Percentiles rank a stretch among this genome's conserved stretches.
These are phyloP conservation scores for Neoboletus brunneissimus DNA, from an alignment of 768 basidiomycete species.

Conservation along the genomic window DNA sequence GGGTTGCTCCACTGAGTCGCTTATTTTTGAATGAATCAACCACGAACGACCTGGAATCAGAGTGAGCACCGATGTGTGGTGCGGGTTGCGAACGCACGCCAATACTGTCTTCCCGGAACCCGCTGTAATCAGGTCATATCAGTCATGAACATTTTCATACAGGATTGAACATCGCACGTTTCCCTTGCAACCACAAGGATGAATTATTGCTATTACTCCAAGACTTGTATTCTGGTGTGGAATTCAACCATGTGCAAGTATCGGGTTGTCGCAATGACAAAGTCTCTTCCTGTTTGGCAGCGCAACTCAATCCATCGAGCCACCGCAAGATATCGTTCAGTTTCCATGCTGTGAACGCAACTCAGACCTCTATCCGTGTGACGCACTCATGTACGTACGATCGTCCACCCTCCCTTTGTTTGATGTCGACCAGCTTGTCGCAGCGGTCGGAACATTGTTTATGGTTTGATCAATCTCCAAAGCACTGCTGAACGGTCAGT, in stretches of 20 bases:
- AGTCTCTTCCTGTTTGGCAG: slow-evolving; percentile 10
- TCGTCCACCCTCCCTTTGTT: not conserved
- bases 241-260: slow-evolving; percentile 14
- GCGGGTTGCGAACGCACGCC: slow-evolving; percentile 4
- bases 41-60: not conserved
- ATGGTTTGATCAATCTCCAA: not conserved
- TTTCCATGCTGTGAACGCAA: not conserved
- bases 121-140: not conserved
- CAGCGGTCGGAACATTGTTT: no score
- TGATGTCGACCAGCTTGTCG: not conserved
- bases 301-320: slow-evolving; percentile 13
- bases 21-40: slow-evolving; percentile 2
- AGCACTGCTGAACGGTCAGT: not conserved
- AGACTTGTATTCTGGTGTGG: not conserved
- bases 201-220: not conserved
- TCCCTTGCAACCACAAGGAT: slow-evolving; percentile 18
- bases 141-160: not conserved
- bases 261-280: slow-evolving; percentile 5
- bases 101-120: slow-evolving; percentile 21
- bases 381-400: not conserved
- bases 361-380: not conserved
- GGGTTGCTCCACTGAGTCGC: not conserved
- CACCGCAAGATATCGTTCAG: slow-evolving; percentile 9
- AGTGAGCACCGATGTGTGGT: not conserved
- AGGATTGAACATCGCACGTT: slow-evolving; percentile 4